phyloP scores from a whole-genome alignment of 2,329 filamentous ascomycete genomes.

The Exophiala dermatitidis region DNA sequence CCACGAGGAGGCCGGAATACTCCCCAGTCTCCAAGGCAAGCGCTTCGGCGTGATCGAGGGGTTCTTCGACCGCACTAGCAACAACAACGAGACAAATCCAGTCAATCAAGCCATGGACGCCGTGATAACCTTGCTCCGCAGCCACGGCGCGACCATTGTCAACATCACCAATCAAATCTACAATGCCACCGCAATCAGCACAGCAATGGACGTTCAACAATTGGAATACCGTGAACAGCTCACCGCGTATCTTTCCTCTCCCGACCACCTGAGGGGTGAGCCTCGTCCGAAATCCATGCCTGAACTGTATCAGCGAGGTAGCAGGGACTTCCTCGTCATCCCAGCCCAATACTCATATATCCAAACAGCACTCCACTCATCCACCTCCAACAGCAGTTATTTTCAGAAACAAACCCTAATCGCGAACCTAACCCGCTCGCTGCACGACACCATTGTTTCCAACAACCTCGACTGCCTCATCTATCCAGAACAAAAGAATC shows the following conservation, averaged over 20 bases:
- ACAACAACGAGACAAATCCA: slow-evolving; percentile 48
- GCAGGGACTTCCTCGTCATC: slow-evolving; percentile 51
- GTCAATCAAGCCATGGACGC: slow-evolving; percentile 49
- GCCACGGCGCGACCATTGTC: slow-evolving; percentile 46
- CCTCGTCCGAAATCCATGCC: slow-evolving; percentile 33
- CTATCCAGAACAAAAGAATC: slow-evolving; percentile 59
- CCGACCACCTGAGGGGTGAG: slow-evolving; percentile 34
- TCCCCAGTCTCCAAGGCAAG: slow-evolving; percentile 33
- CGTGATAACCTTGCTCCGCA: slow-evolving; percentile 41
- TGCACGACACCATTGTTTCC: slow-evolving; percentile 45
- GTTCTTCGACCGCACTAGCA: slow-evolving; percentile 51
- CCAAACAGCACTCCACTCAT: slow-evolving; percentile 45
- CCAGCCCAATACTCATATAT: slow-evolving; percentile 53
- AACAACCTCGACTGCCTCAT: slow-evolving; percentile 52
- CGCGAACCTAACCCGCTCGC: slow-evolving; percentile 44
- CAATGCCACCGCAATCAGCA: slow-evolving; percentile 45
- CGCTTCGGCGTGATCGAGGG: slow-evolving; percentile 48
- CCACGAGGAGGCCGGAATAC: slow-evolving; percentile 21
- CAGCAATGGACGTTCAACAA: slow-evolving; percentile 51
- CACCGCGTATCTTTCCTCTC: slow-evolving; percentile 48
- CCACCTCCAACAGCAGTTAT: slow-evolving; percentile 48
- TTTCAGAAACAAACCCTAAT: slow-evolving; percentile 43
- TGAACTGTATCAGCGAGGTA: slow-evolving; percentile 22
- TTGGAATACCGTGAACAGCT: slow-evolving; percentile 54
- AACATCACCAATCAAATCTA: slow-evolving; percentile 46